Evolutionary conservation across 768 basidiomycete genomes (phyloP).

Genomic region (Russula sp.): DNA sequence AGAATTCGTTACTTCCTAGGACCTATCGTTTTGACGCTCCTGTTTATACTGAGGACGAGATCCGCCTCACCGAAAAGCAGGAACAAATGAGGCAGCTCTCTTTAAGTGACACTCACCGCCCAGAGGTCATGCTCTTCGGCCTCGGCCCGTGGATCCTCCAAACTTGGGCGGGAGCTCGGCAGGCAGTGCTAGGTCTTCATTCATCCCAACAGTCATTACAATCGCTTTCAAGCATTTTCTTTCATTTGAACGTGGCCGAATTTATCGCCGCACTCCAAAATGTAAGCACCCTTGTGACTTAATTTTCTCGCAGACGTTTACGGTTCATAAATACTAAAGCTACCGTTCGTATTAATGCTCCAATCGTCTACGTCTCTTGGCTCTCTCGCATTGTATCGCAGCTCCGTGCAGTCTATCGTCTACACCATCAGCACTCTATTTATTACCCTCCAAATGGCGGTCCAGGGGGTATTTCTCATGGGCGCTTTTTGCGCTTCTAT

Average conservation of each 20-base stretch:
- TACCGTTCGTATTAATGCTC: conserved; percentile 67
- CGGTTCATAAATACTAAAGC: conserved; percentile 37
- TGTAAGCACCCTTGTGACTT: conserved; percentile 36
- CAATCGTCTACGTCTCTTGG: conserved; percentile 73
- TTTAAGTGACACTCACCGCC: conserved; percentile 68
- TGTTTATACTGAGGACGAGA: conserved; percentile 48
- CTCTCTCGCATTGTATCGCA: conserved; percentile 75
- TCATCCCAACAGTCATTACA: conserved; percentile 30
- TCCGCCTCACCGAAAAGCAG: conserved; percentile 59
- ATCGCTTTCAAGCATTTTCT: conserved; percentile 36
- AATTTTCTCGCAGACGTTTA: conserved; percentile 13
- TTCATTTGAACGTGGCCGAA: conserved; percentile 58
- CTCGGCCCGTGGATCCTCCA: conserved; percentile 80
- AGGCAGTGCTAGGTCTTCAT: conserved; percentile 53
- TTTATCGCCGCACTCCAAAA: conserved; percentile 62
- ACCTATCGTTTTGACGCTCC: conserved; percentile 40
- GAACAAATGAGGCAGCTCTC: conserved; percentile 72
- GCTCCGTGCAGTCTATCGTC: conserved; percentile 66
- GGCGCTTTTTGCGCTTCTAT: conserved; percentile 79
- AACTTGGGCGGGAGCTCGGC: conserved; percentile 65
- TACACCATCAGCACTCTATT: conserved; percentile 58
- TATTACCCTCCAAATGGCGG: conserved; percentile 65
- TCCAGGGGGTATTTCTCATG: conserved; percentile 82
- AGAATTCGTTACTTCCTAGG: conserved; percentile 50
- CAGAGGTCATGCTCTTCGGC: conserved; percentile 77